Base-by-base conservation (phyloP, 768 basidiomycete genomes). In the Mycena leptocephala region DNA sequence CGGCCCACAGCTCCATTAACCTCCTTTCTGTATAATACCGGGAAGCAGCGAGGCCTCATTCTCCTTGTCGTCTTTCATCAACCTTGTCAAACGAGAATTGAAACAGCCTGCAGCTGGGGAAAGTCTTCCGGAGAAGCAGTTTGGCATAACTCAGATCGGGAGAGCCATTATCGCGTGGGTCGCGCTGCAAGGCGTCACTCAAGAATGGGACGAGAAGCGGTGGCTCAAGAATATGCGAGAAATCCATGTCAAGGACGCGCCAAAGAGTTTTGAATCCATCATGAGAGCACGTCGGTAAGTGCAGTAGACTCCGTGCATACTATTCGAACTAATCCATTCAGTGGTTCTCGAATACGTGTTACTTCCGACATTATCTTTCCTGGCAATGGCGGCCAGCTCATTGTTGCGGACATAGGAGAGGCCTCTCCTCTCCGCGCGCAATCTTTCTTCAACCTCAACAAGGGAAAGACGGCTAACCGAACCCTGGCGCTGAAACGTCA, bases 351-450 rank as follows among this genome's bases (percentile, higher is more conserved):
- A 14, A 86, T 95, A 24, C 92, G 93, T 65, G 93, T 96, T 76
- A 95, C 93, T 0, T 92, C 93, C 0, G 94, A 95, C 80, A 87
- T 93, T 58, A 91, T 94, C 61, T 91, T 94, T 74, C 92, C 94
- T 13, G 92, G 90, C 37, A 87, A 91, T 78, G 85, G 87, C 55
- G 94, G 93, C 9, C 95, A 96, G 80, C 91, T 96, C 61, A 92
- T 96, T 74, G 92, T 92, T 26, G 95, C 95, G 7, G 94, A 95
- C 78, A 95, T 96, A 48, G 95, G 94, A n/a, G 92, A 93, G 78
- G 89, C 88, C 26, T 85, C 87, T 28, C 48, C 82, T 28, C 30
- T 76, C 1, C 83, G 84, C 70, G 79, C 83, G 46, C 84, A 82
- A 74, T 83, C 84, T 80, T 76, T 83, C 82, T 63, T 80, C 79